Percentiles rank a stretch among this genome's conserved stretches.
Evolutionary conservation across 2,329 filamentous ascomycete species (phyloP).

Genomic region (Trichoderma lentiforme): DNA sequence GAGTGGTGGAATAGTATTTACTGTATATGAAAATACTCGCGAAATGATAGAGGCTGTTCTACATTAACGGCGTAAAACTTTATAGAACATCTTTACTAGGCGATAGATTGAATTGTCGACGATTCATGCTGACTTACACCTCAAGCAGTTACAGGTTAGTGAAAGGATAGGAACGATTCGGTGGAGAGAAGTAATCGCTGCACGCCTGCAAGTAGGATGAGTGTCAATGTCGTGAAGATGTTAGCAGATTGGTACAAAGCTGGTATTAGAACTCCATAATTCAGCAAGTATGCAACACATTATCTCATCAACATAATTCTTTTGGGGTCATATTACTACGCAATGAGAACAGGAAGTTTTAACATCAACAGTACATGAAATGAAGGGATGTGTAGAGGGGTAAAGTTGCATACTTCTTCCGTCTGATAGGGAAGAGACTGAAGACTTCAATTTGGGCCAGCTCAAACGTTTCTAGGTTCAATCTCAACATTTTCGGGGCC

Average conservation of each 20-base stretch:
- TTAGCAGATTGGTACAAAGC: background rate
- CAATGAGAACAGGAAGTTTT: background rate
- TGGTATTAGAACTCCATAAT: background rate
- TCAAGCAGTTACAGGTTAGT: no score
- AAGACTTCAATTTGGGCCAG: background rate
- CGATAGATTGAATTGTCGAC: no score
- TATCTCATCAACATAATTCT: background rate
- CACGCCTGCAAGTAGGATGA: background rate
- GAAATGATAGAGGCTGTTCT: background rate
- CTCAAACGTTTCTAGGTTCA: no score
- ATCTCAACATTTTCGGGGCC: background rate
- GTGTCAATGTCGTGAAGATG: background rate
- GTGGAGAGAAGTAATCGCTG: background rate
- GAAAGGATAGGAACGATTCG: no score
- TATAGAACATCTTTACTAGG: no score
- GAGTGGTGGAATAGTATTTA: background rate
- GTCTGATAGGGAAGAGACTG: background rate
- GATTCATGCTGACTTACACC: no score
- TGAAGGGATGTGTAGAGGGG: background rate
- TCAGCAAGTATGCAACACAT: background rate
- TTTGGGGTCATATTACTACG: background rate
- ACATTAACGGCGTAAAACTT: constrained; percentile 37
- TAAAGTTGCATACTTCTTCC: background rate
- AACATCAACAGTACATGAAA: background rate
- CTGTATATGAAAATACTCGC: background rate